These are phyloP conservation scores for Trichophyton simii DNA, from an alignment of 2,329 filamentous ascomycete genomes.

Conservation along the genomic window DNA sequence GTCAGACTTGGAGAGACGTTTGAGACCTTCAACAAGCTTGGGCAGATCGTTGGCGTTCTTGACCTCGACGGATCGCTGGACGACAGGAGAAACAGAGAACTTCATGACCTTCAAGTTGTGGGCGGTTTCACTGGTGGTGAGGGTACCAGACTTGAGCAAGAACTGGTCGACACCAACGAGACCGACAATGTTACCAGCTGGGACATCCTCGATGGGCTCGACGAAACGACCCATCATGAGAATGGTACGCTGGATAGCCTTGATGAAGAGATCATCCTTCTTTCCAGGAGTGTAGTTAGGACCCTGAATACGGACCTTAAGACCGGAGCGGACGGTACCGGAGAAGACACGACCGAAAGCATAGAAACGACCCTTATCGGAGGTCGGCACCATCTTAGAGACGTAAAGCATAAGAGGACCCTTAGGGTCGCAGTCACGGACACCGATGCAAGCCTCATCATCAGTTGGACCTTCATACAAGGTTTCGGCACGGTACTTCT, in stretches of 20 bases:
- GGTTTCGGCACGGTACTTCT: constrained; percentile 96
- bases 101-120: constrained; percentile 99
- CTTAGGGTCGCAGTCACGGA: constrained; percentile 97
- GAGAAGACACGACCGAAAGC: constrained; percentile 99
- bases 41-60: constrained; percentile 99
- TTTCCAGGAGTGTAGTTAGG: constrained; percentile 96
- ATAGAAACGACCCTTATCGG: constrained; percentile 99
- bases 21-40: constrained; percentile 99
- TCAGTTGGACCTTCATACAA: constrained; percentile 95
- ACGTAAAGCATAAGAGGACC: constrained; percentile 99
- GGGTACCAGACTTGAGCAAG: constrained; percentile 99
- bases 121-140: constrained; percentile 90
- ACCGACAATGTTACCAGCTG: constrained; percentile 98
- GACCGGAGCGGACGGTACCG: constrained; percentile 91
- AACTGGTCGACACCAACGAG: constrained; percentile 99
- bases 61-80: constrained; percentile 96
- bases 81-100: constrained; percentile 99
- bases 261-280: constrained; percentile 99
- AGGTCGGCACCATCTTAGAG: constrained; percentile 99
- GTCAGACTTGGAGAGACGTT: constrained; percentile 99
- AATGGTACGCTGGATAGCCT: constrained; percentile 98
- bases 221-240: constrained; percentile 99
- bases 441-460: constrained; percentile 85
- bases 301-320: constrained; percentile 99
- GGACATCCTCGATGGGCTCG: constrained; percentile 97